Percentiles rank a stretch among this genome's conserved stretches.
Evolutionary conservation across 768 basidiomycete genomes (phyloP).

Genomic region (Cyclocybe aegerita): DNA sequence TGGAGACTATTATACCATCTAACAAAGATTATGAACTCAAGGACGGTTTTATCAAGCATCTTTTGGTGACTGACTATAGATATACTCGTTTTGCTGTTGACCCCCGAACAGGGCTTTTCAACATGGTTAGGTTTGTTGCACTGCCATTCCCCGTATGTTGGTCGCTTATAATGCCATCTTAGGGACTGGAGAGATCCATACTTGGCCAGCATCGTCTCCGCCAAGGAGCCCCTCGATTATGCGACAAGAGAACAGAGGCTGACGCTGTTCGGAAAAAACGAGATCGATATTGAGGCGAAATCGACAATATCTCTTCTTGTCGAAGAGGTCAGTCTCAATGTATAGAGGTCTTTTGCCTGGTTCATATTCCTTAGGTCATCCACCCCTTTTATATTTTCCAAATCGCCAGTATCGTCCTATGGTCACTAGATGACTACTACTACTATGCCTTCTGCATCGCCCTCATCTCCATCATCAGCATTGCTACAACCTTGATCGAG

Average conservation of each 20-base stretch:
- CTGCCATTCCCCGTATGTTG: not conserved
- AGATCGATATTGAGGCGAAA: slow-evolving; percentile 90
- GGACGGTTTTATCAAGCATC: slow-evolving; percentile 40
- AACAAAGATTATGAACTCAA: slow-evolving; percentile 30
- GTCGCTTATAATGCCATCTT: slow-evolving; percentile 5
- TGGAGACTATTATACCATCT: slow-evolving; percentile 23
- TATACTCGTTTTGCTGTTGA: slow-evolving; percentile 91
- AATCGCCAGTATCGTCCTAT: slow-evolving; percentile 90
- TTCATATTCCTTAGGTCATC: slow-evolving; percentile 53
- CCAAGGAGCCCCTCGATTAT: slow-evolving; percentile 64
- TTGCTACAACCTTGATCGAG: slow-evolving; percentile 84
- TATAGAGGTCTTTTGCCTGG: not conserved
- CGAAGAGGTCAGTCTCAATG: slow-evolving; percentile 66
- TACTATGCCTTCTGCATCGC: slow-evolving; percentile 98
- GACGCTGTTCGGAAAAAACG: slow-evolving; percentile 78
- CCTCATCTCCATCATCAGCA: slow-evolving; percentile 83
- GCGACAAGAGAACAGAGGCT: slow-evolving; percentile 60
- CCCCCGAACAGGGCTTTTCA: slow-evolving; percentile 78
- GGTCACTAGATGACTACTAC: slow-evolving; percentile 94
- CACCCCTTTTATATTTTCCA: slow-evolving; percentile 99
- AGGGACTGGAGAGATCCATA: slow-evolving; percentile 90
- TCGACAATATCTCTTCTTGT: slow-evolving; percentile 73
- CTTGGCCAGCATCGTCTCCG: slow-evolving; percentile 62
- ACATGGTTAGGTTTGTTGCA: slow-evolving; percentile 66
- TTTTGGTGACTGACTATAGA: slow-evolving; percentile 85